phyloP scores from a whole-genome alignment of 225 moss, liverwort and hornwort genomes.

The Sphagnum tenellum region DNA sequence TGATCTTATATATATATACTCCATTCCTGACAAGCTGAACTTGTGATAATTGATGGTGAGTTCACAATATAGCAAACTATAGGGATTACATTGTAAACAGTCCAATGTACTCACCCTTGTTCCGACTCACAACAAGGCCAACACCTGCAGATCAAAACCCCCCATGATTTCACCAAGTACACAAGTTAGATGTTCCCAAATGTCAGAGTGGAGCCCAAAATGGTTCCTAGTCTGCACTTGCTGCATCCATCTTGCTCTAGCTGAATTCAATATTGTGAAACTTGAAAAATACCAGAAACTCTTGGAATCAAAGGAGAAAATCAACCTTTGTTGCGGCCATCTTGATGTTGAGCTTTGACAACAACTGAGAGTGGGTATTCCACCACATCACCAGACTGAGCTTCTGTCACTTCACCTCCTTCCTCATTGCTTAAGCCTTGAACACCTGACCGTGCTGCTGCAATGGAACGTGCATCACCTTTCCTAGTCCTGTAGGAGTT shows the following conservation, averaged over 20 bases:
- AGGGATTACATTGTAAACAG: too few species aligned
- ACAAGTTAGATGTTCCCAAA: too few species aligned
- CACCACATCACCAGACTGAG: constrained; percentile 63
- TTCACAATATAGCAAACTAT: too few species aligned
- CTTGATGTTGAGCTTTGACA: constrained; percentile 54
- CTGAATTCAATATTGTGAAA: too few species aligned
- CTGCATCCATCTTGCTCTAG: too few species aligned
- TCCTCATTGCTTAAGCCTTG: constrained; percentile 27
- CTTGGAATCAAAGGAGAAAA: background rate
- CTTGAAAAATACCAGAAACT: too few species aligned
- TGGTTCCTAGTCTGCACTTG: too few species aligned
- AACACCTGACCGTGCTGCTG: constrained; percentile 40
- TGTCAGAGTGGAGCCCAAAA: too few species aligned
- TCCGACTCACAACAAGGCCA: constrained; percentile 72
- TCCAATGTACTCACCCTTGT: constrained; percentile 41
- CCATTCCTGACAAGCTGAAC: too few species aligned
- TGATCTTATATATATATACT: too few species aligned
- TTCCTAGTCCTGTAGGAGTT: constrained; percentile 36
- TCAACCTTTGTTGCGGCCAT: constrained; percentile 55
- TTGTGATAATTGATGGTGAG: too few species aligned
- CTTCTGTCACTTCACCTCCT: constrained; percentile 37
- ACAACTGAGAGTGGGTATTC: constrained; percentile 62
- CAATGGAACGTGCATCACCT: constrained; percentile 62
- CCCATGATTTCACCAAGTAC: too few species aligned
- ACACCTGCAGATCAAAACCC: constrained; percentile 32